phyloP scores from a whole-genome alignment of 306 rosid genomes.

The Quercus cerris region DNA sequence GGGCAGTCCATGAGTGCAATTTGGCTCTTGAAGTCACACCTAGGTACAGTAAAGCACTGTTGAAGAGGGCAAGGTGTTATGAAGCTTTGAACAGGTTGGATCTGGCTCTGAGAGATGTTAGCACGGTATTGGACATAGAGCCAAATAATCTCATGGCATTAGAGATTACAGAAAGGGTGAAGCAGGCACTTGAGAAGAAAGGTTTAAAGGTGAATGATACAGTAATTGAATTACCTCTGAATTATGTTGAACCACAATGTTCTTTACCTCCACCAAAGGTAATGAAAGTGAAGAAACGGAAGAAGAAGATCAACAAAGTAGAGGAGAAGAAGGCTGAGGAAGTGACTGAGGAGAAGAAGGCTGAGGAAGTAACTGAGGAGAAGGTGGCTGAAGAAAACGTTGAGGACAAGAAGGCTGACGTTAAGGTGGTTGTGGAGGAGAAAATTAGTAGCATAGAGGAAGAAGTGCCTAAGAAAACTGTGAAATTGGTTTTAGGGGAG shows the following conservation, averaged over 20 bases:
- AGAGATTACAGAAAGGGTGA: conserved; percentile 72
- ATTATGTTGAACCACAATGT: conserved; percentile 59
- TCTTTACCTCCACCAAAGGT: conserved; percentile 24
- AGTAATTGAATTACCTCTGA: conserved; percentile 66
- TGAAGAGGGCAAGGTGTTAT: conserved; percentile 93
- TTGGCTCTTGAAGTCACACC: conserved; percentile 90
- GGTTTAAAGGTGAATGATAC: conserved; percentile 57
- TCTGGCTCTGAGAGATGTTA: conserved; percentile 77
- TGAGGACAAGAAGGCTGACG: conserved; percentile 53
- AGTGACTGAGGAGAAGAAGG: conserved; percentile 36
- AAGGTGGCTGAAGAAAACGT: conserved; percentile 41
- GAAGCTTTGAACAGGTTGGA: conserved; percentile 83
- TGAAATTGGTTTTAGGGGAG: conserved; percentile 80
- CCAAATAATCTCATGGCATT: conserved; percentile 80
- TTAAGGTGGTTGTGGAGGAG: conserved; percentile 72
- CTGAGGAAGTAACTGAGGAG: conserved; percentile 40
- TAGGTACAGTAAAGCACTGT: conserved; percentile 70
- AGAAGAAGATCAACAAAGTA: conserved; percentile 57
- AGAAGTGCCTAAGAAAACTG: conserved; percentile 50
- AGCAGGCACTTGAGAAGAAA: conserved; percentile 52
- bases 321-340: conserved; percentile 16
- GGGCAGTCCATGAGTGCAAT: conserved; percentile 83
- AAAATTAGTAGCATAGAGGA: conserved; percentile 33
- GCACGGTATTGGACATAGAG: conserved; percentile 56
- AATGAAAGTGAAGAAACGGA: conserved; percentile 51